Evolutionary conservation across 345 rosid species (phyloP).

Genomic region (Nephelium lappaceum): DNA sequence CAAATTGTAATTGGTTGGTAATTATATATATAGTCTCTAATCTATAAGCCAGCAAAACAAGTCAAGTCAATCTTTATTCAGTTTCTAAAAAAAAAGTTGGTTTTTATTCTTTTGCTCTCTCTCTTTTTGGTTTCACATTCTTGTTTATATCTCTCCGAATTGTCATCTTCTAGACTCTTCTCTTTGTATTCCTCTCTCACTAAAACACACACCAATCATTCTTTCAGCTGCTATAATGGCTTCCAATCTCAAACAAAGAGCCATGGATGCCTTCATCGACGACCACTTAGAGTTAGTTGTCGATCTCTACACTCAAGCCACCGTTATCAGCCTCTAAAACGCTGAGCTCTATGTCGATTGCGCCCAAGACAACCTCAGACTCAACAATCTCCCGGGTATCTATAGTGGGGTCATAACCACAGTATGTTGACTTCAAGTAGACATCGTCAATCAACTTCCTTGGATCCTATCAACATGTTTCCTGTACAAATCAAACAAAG

Average conservation of each 20-base stretch:
- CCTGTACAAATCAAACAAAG: too few species aligned
- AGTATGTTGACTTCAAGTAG: too few species aligned
- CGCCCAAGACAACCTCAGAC: constrained; percentile 86
- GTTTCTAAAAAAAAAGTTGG: too few species aligned
- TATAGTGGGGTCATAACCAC: too few species aligned
- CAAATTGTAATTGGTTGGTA: too few species aligned
- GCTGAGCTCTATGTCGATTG: constrained; percentile 82
- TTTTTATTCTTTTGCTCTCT: background rate
- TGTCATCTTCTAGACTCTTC: constrained; percentile 26
- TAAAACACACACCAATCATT: background rate
- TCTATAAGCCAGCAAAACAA: background rate
- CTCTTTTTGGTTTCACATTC: background rate
- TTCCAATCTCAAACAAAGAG: constrained; percentile 63
- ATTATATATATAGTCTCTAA: too few species aligned
- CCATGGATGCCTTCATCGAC: constrained; percentile 84
- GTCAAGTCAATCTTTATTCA: background rate
- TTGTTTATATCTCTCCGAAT: too few species aligned
- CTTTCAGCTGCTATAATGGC: constrained; percentile 44
- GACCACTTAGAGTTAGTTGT: constrained; percentile 79
- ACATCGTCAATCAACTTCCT: too few species aligned
- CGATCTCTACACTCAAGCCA: constrained; percentile 80
- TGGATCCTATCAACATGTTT: too few species aligned
- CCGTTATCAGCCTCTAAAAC: constrained; percentile 56
- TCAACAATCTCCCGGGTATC: constrained; percentile 63
- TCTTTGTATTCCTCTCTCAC: constrained; percentile 5